A percentile compares a stretch with the other conserved stretches of the same genome.
phyloP scores from a whole-genome alignment of 1,284 basidiomycete species.

The Naganishia sp. region DNA sequence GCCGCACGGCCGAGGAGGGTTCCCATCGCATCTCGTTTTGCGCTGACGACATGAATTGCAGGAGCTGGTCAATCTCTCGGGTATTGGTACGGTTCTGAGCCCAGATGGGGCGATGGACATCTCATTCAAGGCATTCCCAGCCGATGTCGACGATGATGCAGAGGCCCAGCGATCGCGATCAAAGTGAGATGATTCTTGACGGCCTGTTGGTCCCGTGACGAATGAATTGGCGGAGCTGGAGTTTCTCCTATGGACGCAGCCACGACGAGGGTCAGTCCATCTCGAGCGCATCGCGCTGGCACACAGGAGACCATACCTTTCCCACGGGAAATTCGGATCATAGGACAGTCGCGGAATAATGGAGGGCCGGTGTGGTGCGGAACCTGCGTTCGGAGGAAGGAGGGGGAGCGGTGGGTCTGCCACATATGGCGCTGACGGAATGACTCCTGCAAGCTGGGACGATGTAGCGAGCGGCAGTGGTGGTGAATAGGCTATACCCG shows the following conservation, averaged over 20 bases:
- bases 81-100: neutral
- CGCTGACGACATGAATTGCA: conserved; percentile 58
- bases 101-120: neutral
- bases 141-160: neutral
- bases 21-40: conserved; percentile 49
- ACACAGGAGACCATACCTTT: no score
- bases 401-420: no score
- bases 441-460: neutral
- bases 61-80: conserved; percentile 19
- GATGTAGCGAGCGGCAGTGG: neutral
- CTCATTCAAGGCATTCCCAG: neutral
- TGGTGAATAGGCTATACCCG: neutral
- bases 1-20: conserved; percentile 19
- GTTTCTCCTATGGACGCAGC: no score
- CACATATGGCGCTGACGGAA: neutral
- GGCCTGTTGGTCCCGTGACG: neutral
- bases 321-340: no score
- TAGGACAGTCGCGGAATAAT: no score
- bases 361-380: no score
- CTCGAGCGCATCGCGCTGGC: no score
- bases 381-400: no score
- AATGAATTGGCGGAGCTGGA: neutral
- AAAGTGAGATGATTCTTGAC: neutral
- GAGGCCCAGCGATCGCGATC: conserved; percentile 16
- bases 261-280: no score